phyloP scores from a whole-genome alignment of 352 stramenopile genomes.

The Globisporangium orthogonon region DNA sequence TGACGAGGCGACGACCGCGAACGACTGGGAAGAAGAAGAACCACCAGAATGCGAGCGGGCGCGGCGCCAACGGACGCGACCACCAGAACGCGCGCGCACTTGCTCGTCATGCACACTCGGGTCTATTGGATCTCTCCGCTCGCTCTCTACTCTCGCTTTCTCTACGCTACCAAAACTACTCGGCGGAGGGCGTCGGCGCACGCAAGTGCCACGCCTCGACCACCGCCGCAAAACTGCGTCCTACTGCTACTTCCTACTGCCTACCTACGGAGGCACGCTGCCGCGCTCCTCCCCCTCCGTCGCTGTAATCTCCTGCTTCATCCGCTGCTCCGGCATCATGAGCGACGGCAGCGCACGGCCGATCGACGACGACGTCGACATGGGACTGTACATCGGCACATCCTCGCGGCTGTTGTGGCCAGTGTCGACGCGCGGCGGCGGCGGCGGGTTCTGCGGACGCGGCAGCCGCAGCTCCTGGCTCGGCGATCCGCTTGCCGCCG shows the following conservation, averaged over 20 bases:
- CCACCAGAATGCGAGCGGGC: not conserved
- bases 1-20: no score
- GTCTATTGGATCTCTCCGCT: conserved; percentile 2
- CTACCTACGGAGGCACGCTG: not conserved
- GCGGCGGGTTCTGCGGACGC: not conserved
- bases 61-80: not conserved
- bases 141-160: not conserved
- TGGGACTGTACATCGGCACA: conserved; percentile 15
- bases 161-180: conserved; percentile 8
- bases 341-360: conserved; percentile 19
- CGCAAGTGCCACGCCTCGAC: not conserved
- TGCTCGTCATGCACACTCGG: not conserved
- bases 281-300: not conserved
- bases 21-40: not conserved
- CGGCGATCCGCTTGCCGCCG: not conserved
- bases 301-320: not conserved
- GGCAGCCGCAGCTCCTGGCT: not conserved
- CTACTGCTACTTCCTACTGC: conserved; percentile 2
- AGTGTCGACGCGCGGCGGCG: not conserved
- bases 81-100: not conserved
- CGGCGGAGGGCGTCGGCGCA: conserved; percentile 7
- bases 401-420: not conserved
- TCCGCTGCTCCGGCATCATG: conserved; percentile 2
- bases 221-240: conserved; percentile 2
- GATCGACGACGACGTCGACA: conserved; percentile 12